Evolutionary conservation across 2,329 filamentous ascomycete species (phyloP), one percentile per base, ranked within the genome.

Genomic region (Xylariaceae sp.): DNA sequence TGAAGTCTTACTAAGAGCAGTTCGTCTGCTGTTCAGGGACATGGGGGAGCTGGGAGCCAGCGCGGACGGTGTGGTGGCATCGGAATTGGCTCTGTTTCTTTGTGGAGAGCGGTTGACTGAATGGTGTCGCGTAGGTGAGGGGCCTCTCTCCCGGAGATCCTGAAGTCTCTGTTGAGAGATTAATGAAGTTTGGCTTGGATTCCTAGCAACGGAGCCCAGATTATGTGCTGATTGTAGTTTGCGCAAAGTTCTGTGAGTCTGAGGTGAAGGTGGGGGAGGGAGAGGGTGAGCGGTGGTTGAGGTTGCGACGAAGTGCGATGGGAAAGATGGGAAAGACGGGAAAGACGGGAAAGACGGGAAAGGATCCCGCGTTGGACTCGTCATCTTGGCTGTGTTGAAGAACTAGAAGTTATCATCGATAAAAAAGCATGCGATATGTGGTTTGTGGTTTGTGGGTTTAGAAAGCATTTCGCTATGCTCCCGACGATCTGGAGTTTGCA

Each of bases 171-270:
- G 85, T 67, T 87, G 84, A n/a, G 86, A 81, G 65, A 87, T 85
- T 61, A 88, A 77, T 0, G 84, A 83, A 20, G 82, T 77, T 56
- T 77, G 76, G 60, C 71, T 75, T 4, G 76, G 69, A 52, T 77
- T 75, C 65, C 83, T 81, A 59, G 85, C 75, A 20, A 65, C 59
- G 18, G 70, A 70, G 70, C 85, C 84, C 51, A 91, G 74, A 73
- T 82, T 79, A 76, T 91, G 89, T 48, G 90, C 89, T 29, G 89
- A 92, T 73, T 91, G 88, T 26, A 91, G 84, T 70, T 88, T 88
- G 64, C 89, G 84, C 57, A 92, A 79, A 45, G 84, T 82, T 66
- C 89, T 84, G 70, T 87, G 84, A 21, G 85, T 85, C 59, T 85
- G 82, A 43, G 87, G 86, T 23, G 86, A 87, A 20, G 84, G 79